Evolutionary conservation across 495 filamentous ascomycete species (phyloP).

Genomic region (Aspergillus bertholletiae): DNA sequence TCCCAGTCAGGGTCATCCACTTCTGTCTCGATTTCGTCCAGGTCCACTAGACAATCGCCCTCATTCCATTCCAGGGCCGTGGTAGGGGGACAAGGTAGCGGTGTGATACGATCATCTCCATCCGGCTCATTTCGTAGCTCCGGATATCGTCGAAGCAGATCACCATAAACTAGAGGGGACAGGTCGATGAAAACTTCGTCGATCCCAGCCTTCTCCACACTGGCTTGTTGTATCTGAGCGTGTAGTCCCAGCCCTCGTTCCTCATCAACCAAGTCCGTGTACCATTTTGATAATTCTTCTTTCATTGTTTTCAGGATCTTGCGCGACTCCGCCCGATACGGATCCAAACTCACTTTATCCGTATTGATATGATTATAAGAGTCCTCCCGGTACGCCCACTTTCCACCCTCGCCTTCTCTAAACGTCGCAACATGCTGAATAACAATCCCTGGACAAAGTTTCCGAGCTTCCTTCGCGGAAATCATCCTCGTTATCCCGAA

Average conservation of each 20-base stretch:
- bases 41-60: slow-evolving; percentile 69
- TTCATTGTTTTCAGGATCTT: slow-evolving; percentile 82
- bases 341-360: slow-evolving; percentile 91
- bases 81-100: slow-evolving; percentile 69
- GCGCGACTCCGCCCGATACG: slow-evolving; percentile 81
- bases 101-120: slow-evolving; percentile 68
- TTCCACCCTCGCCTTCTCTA: slow-evolving; percentile 77
- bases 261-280: slow-evolving; percentile 13
- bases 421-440: slow-evolving; percentile 94
- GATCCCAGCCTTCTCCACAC: slow-evolving; percentile 87
- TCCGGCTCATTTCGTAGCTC: slow-evolving; percentile 61
- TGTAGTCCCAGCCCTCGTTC: slow-evolving; percentile 26
- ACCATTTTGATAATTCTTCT: slow-evolving; percentile 52
- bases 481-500: slow-evolving; percentile 76
- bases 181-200: slow-evolving; percentile 92
- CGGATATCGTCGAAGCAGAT: slow-evolving; percentile 74
- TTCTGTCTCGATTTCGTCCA: slow-evolving; percentile 68
- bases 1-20: slow-evolving; percentile 92
- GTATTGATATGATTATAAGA: slow-evolving; percentile 69
- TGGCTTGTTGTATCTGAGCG: slow-evolving; percentile 51
- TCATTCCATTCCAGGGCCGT: slow-evolving; percentile 77
- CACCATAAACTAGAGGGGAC: slow-evolving; percentile 72
- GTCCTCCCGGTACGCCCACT: slow-evolving; percentile 88
- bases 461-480: slow-evolving; percentile 76
- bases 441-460: slow-evolving; percentile 79